phyloP scores from a whole-genome alignment of 2,329 filamentous ascomycete genomes.

The Metarhizium sp. region DNA sequence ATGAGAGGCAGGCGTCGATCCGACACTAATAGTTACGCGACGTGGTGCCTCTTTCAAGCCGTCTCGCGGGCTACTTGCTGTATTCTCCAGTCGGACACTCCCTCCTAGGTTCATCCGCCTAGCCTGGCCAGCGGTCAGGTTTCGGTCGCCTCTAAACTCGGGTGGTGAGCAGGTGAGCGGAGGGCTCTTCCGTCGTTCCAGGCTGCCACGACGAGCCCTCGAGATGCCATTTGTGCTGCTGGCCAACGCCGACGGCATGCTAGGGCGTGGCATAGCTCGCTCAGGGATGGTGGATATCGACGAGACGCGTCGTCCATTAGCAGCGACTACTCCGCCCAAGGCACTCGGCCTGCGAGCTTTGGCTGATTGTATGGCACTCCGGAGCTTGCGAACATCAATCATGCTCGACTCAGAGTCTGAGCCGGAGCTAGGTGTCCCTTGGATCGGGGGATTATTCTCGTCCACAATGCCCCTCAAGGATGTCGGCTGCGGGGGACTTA shows the following conservation, averaged over 20 bases:
- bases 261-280: conserved; percentile 18
- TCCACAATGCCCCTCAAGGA: conserved; percentile 30
- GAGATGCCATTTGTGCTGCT: conserved; percentile 48
- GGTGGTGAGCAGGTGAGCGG: conserved; percentile 45
- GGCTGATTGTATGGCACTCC: conserved; percentile 42
- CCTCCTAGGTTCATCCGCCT: conserved; percentile 47
- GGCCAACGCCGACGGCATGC: conserved; percentile 33
- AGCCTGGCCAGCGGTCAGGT: conserved; percentile 45
- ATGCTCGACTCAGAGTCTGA: conserved; percentile 41
- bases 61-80: conserved; percentile 15
- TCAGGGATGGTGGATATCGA: conserved; percentile 28
- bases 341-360: conserved; percentile 34
- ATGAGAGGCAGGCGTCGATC: conserved; percentile 14
- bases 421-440: conserved; percentile 21
- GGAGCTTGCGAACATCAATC: conserved; percentile 45
- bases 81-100: conserved; percentile 23
- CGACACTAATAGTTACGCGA: conserved; percentile 28
- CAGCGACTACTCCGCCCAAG: conserved; percentile 22
- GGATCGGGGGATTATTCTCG: conserved; percentile 43
- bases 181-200: conserved; percentile 41
- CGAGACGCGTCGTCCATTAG: conserved; percentile 32
- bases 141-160: conserved; percentile 26
- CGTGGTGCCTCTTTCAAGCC: conserved; percentile 18
- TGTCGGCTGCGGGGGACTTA: conserved; percentile 10
- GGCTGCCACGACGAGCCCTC: conserved; percentile 39